These are phyloP conservation scores for Pulveroboletus sp. DNA, from an alignment of 768 basidiomycete species.

Conservation along the genomic window DNA sequence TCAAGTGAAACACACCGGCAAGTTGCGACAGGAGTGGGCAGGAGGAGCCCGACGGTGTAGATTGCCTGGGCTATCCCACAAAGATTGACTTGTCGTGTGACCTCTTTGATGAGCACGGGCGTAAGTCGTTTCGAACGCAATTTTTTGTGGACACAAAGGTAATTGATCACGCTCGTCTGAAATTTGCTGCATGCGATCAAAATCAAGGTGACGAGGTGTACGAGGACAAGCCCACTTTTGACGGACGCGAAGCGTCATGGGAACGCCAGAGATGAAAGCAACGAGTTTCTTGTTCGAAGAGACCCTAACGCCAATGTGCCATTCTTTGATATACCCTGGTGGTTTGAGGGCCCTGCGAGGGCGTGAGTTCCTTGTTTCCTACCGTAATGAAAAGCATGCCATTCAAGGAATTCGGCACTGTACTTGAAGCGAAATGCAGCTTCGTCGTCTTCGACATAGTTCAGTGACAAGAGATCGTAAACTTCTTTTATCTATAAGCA, in stretches of 20 bases:
- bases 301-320: conserved; percentile 95
- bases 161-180: conserved; percentile 88
- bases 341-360: conserved; percentile 81
- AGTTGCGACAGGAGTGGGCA: conserved; percentile 89
- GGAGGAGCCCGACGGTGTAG: conserved; percentile 89
- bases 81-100: conserved; percentile 88
- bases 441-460: conserved; percentile 96
- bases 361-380: neutral
- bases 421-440: conserved; percentile 98
- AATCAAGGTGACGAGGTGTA: neutral
- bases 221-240: conserved; percentile 53
- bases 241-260: conserved; percentile 81
- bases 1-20: conserved; percentile 54
- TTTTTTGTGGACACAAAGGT: conserved; percentile 97
- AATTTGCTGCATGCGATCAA: conserved; percentile 49
- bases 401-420: conserved; percentile 87
- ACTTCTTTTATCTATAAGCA: conserved; percentile 77
- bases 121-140: conserved; percentile 91
- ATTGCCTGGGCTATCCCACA: conserved; percentile 94
- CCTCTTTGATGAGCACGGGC: conserved; percentile 95
- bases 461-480: conserved; percentile 82
- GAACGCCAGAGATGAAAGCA: conserved; percentile 94
- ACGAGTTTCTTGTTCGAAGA: conserved; percentile 89
- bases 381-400: conserved; percentile 44
- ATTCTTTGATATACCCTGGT: conserved; percentile 88